A percentile compares a stretch with the other conserved stretches of the same genome.
These are phyloP conservation scores for Aureobasidium lini DNA, from an alignment of 2,329 filamentous ascomycete genomes.

Conservation along the genomic window DNA sequence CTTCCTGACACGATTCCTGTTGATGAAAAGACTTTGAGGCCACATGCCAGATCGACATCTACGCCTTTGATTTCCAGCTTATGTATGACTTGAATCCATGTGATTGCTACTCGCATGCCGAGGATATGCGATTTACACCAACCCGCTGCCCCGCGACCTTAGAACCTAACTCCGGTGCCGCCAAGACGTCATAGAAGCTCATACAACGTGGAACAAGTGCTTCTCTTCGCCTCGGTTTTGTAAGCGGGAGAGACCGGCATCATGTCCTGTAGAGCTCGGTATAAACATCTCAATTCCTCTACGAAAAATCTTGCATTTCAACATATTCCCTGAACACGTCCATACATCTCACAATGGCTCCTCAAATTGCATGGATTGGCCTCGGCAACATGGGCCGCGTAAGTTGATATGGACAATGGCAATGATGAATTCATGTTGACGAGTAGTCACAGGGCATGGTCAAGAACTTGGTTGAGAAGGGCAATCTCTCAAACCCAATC, in stretches of 20 bases:
- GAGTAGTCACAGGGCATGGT: slow-evolving; percentile 59
- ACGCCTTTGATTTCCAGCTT: too few relatives aligned
- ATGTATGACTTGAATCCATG: not conserved
- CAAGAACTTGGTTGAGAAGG: slow-evolving; percentile 76
- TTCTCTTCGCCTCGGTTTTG: not conserved
- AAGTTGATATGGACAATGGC: slow-evolving; percentile 17
- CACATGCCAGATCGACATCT: too few relatives aligned
- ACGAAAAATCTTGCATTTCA: not conserved
- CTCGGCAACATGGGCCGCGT: slow-evolving; percentile 83
- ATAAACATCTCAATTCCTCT: not conserved
- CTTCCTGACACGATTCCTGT: not conserved
- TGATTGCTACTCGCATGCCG: not conserved
- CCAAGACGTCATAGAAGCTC: slow-evolving; percentile 15
- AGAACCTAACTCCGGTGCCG: not conserved
- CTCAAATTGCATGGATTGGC: slow-evolving; percentile 67
- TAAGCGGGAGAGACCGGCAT: not conserved
- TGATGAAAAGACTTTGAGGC: not conserved
- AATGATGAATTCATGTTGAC: not conserved
- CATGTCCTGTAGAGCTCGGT: not conserved
- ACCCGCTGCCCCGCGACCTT: not conserved
- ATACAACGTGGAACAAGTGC: not conserved
- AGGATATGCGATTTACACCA: not conserved
- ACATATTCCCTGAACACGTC: not conserved
- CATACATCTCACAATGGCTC: slow-evolving; percentile 27
- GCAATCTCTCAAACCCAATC: slow-evolving; percentile 60